These are phyloP conservation scores for Scleroderma bovista DNA, from an alignment of 768 basidiomycete species.

Conservation along the genomic window DNA sequence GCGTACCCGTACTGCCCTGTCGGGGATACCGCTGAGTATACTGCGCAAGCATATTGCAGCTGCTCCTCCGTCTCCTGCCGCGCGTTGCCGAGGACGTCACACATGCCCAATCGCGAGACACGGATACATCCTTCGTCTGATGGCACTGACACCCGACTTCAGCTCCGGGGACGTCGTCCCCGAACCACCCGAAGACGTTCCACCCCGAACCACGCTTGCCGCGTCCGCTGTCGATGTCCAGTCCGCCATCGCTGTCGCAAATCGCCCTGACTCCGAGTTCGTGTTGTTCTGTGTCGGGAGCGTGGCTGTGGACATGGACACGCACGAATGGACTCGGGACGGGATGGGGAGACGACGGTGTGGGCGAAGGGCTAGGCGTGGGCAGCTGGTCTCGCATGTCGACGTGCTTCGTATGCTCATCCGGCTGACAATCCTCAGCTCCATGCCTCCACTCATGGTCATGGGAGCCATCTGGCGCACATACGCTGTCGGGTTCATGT, in stretches of 20 bases:
- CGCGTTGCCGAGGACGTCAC: background rate
- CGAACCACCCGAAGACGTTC: conserved; percentile 29
- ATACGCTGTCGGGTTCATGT: background rate
- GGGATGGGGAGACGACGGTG: conserved; percentile 4
- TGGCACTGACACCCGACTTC: no score
- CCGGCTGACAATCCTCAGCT: background rate
- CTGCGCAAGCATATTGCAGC: conserved; percentile 10
- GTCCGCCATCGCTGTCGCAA: conserved; percentile 22
- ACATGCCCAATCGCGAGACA: background rate
- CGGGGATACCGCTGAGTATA: conserved; percentile 15
- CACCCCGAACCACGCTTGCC: conserved; percentile 31
- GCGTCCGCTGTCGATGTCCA: conserved; percentile 24
- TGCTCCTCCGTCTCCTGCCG: background rate
- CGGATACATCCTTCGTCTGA: background rate
- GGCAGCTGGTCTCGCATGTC: conserved; percentile 15
- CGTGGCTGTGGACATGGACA: background rate
- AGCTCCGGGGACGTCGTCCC: conserved; percentile 4
- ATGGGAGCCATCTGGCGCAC: conserved; percentile 1
- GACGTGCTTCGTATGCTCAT: background rate
- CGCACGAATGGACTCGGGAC: background rate
- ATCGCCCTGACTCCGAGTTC: conserved; percentile 9
- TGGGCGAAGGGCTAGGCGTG: conserved; percentile 25
- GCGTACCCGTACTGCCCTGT: conserved; percentile 21
- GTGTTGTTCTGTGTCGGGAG: conserved; percentile 4
- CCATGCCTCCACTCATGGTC: background rate